These are phyloP conservation scores for Lathyrus sativus DNA, from an alignment of 306 rosid genomes.

Conservation along the genomic window DNA sequence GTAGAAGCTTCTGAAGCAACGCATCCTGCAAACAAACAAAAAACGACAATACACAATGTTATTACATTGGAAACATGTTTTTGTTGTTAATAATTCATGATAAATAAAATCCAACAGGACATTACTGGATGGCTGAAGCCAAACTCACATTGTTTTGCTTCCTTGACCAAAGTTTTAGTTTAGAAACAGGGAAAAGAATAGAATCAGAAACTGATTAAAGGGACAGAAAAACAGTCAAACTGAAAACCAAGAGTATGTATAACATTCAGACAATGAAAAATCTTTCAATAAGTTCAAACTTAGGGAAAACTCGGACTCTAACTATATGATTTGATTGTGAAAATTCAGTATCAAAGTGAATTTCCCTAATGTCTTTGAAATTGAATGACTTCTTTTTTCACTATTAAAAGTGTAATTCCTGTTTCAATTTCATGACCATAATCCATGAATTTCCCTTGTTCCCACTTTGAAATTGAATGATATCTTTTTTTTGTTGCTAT, in stretches of 20 bases:
- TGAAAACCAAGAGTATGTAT: slow-evolving; percentile 6
- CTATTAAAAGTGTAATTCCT: neutral
- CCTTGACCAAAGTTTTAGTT: slow-evolving; percentile 8
- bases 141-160: slow-evolving; percentile 12
- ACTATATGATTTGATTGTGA: neutral
- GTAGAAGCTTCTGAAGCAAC: too few species aligned
- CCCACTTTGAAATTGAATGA: too few species aligned
- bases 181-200: neutral
- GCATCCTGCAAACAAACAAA: too few species aligned
- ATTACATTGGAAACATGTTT: too few species aligned
- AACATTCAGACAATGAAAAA: too few species aligned
- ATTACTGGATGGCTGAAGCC: slow-evolving; percentile 25
- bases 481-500: too few species aligned
- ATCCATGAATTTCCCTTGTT: neutral
- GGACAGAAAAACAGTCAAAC: slow-evolving; percentile 2
- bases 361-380: neutral
- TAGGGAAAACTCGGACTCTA: neutral
- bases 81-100: too few species aligned
- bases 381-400: neutral
- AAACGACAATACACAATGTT: too few species aligned
- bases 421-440: neutral
- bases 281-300: slow-evolving; percentile 7
- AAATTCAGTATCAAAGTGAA: slow-evolving; percentile 17
- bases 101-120: too few species aligned
- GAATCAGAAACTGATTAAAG: slow-evolving; percentile 6